Evolutionary conservation across 306 rosid species (phyloP), one percentile per base, ranked within the genome.

Genomic region (Prunus kanzakura): DNA sequence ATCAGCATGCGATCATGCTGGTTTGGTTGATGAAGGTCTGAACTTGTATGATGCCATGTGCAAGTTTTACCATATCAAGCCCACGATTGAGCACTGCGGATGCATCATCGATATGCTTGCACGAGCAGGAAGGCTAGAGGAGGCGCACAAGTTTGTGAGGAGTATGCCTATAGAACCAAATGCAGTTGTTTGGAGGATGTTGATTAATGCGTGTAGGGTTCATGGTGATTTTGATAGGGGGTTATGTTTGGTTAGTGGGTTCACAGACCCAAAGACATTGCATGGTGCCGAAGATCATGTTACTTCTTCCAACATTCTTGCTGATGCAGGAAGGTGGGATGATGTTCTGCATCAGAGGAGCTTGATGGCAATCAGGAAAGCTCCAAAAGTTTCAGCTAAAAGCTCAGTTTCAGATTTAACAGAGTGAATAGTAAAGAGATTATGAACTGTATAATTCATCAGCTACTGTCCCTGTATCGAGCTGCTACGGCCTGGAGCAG

Each of bases 241-340:
- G 5, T 62, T 63, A 54, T 47, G 64, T 38, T 62, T 78, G 63
- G 61, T 62, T 1, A 14, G 81, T 27, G 69, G 50, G 9, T 18
- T 47, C 32, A 47, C 70, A 69, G 32, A 61, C 8, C 65, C 22
- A 35, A 61, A 70, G 41, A 49, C 64, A n/a, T 16, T 13, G 47
- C 71, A 11, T 50, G 55, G 54, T 61, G 76, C 76, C 7, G 71
- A 78, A 61, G 75, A 49, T 70, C 81, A 69, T 69, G 75, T 69
- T 30, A 27, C 35, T 69, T 77, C 69, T n/a, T 69, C 81, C 27
- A 77, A 77, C 58, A 45, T 69, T 27, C 67, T 58, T 13, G 81
- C 81, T 20, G 81, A 69, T 19, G 64, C 76, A 69, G 81, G 81
- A 69, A 77, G 69, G 69, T 77, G 80, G 80, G 80, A 68, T 58